Conservation (phyloP, 2,329 filamentous ascomycete genomes). For the Fusarium sp. region DNA sequence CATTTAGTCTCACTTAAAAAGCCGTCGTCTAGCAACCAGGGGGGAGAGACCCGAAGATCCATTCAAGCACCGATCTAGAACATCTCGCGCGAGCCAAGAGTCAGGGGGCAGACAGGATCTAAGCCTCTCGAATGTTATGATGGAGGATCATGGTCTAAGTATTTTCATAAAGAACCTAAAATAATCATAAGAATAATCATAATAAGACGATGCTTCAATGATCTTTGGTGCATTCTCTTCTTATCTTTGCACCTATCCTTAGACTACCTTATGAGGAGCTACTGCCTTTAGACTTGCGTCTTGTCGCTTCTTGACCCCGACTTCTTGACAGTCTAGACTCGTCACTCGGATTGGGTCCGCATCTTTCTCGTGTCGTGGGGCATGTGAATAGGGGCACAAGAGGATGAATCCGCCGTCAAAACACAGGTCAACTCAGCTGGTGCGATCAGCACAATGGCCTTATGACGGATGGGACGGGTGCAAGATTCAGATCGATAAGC, state of each 20-base stretch:
- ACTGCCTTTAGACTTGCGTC: background rate
- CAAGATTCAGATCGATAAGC: constrained; percentile 19
- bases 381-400: background rate
- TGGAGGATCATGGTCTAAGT: background rate
- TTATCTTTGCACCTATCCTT: background rate
- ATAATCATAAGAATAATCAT: background rate
- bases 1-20: background rate
- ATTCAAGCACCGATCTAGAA: background rate
- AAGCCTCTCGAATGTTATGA: background rate
- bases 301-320: background rate
- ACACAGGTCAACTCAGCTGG: background rate
- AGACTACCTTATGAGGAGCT: background rate
- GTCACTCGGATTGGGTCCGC: background rate
- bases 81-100: background rate
- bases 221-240: background rate
- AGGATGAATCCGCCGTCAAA: background rate
- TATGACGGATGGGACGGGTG: background rate
- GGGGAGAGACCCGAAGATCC: background rate
- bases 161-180: background rate
- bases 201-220: background rate
- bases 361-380: background rate
- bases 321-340: background rate
- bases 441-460: background rate
- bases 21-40: background rate
- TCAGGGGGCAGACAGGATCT: background rate